These are phyloP conservation scores for Aaosphaeria arxii DNA, from an alignment of 2,329 filamentous ascomycete genomes.

Conservation along the genomic window DNA sequence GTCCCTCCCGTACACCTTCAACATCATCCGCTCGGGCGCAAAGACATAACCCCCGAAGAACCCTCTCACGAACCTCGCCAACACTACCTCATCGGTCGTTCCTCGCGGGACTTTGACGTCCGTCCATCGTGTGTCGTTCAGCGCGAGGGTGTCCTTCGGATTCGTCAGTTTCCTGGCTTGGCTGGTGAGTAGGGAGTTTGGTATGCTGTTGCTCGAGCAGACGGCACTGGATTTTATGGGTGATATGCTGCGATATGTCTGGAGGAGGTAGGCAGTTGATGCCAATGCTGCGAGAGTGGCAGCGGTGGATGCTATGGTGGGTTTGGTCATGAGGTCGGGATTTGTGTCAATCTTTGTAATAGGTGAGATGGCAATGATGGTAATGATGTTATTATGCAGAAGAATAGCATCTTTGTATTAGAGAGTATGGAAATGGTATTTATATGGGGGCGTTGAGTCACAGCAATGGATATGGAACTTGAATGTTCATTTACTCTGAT, in stretches of 20 bases:
- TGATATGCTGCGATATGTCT: background rate
- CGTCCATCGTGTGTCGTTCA: background rate
- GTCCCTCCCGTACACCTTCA: constrained; percentile 1
- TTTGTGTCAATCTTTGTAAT: too few relatives aligned
- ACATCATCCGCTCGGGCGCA: constrained; percentile 4
- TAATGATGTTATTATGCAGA: too few relatives aligned
- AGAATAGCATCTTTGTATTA: too few relatives aligned
- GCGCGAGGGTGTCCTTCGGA: constrained; percentile 2
- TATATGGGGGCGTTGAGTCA: too few relatives aligned
- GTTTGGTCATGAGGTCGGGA: too few relatives aligned
- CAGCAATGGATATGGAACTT: too few relatives aligned
- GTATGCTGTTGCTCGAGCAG: background rate
- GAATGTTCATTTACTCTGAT: too few relatives aligned
- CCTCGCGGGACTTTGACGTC: constrained; percentile 1
- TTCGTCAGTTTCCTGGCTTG: constrained; percentile 3
- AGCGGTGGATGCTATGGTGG: too few relatives aligned
- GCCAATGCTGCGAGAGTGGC: too few relatives aligned
- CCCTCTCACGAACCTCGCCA: constrained; percentile 11
- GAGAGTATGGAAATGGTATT: too few relatives aligned
- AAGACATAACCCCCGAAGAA: constrained; percentile 14
- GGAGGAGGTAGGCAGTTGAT: too few relatives aligned
- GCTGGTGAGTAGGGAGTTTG: constrained; percentile 1
- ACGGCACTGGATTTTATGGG: constrained; percentile 2
- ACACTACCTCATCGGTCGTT: constrained; percentile 6
- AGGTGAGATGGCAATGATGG: too few relatives aligned